Evolutionary conservation across 352 stramenopile species (phyloP).

Genomic region (Phytophthora pinifolia): DNA sequence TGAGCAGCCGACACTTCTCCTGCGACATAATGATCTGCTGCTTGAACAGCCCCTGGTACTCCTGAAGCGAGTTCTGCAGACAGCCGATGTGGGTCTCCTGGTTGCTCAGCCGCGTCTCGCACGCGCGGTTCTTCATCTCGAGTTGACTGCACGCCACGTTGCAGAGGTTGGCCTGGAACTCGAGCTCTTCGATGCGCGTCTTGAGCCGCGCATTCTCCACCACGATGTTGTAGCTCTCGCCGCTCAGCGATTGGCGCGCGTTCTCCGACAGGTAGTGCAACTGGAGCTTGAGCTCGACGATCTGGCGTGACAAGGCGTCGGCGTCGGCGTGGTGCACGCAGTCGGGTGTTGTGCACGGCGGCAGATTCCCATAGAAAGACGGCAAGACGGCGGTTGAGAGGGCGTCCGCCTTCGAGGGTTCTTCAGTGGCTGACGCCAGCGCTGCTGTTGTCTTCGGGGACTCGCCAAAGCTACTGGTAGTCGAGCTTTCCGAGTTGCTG

Average conservation of each 20-base stretch:
- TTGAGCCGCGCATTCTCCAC: slow-evolving; percentile 71
- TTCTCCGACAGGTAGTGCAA: slow-evolving; percentile 72
- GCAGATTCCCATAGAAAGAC: slow-evolving; percentile 8
- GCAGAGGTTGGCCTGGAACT: slow-evolving; percentile 64
- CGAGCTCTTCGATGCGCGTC: slow-evolving; percentile 68
- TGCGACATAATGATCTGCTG: slow-evolving; percentile 84
- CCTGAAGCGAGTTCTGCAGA: slow-evolving; percentile 73
- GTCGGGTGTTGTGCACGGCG: slow-evolving; percentile 23
- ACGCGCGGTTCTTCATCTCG: slow-evolving; percentile 70
- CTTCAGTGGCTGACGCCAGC: background rate
- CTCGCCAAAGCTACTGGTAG: background rate
- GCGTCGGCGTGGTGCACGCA: slow-evolving; percentile 64
- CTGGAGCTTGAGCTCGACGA: slow-evolving; percentile 79
- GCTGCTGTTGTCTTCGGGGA: background rate
- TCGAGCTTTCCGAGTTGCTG: background rate
- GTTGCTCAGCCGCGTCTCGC: slow-evolving; percentile 67
- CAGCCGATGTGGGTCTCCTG: slow-evolving; percentile 75
- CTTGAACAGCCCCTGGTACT: slow-evolving; percentile 82
- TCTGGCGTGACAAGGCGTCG: slow-evolving; percentile 60
- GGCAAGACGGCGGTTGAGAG: background rate
- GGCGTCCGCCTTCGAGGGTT: slow-evolving; percentile 9
- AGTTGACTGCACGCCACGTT: slow-evolving; percentile 63
- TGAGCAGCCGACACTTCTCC: slow-evolving; percentile 72
- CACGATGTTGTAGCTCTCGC: slow-evolving; percentile 64
- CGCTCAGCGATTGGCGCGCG: slow-evolving; percentile 55